Percentiles rank a stretch among this genome's conserved stretches.
These are phyloP conservation scores for Sistotremastrum niveocremeum DNA, from an alignment of 768 basidiomycete species.

Conservation along the genomic window DNA sequence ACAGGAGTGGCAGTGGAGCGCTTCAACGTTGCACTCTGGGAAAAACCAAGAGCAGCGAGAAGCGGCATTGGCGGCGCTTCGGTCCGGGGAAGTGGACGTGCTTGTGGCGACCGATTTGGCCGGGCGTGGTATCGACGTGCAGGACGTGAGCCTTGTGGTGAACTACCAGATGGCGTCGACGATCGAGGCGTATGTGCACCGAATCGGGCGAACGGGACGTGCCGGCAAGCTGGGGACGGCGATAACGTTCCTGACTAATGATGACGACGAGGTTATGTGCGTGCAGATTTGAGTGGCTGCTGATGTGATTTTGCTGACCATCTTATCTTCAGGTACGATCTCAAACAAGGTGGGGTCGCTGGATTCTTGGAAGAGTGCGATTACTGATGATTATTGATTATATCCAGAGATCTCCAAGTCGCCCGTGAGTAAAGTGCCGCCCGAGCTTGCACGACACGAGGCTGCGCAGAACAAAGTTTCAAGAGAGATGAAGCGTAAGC, in stretches of 20 bases:
- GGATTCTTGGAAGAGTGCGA: slow-evolving; percentile 3
- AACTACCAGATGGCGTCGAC: slow-evolving; percentile 96
- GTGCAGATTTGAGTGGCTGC: slow-evolving; percentile 18
- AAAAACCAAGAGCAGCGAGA: slow-evolving; percentile 98
- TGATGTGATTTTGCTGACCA: slow-evolving; percentile 3
- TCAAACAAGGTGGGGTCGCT: slow-evolving; percentile 63
- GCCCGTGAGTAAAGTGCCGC: slow-evolving; percentile 79
- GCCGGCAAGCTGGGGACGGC: slow-evolving; percentile 90
- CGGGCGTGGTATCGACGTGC: slow-evolving; percentile 97
- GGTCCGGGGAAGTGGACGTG: slow-evolving; percentile 75
- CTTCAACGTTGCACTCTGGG: slow-evolving; percentile 88
- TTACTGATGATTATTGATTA: slow-evolving; percentile 3
- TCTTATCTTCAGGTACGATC: slow-evolving; percentile 64
- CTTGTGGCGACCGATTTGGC: slow-evolving; percentile 96
- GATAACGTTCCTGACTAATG: slow-evolving; percentile 92
- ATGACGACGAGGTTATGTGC: slow-evolving; percentile 95
- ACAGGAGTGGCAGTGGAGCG: slow-evolving; percentile 50
- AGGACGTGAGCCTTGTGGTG: slow-evolving; percentile 89
- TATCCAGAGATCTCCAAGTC: slow-evolving; percentile 80
- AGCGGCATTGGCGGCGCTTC: slow-evolving; percentile 73
- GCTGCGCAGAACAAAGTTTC: slow-evolving; percentile 84
- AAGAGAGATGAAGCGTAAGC: slow-evolving; percentile 89
- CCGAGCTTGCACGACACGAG: slow-evolving; percentile 84
- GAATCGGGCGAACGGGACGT: slow-evolving; percentile 97
- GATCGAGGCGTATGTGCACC: slow-evolving; percentile 95